phyloP scores from a whole-genome alignment of 768 basidiomycete genomes.

The Termitomyces sp. region DNA sequence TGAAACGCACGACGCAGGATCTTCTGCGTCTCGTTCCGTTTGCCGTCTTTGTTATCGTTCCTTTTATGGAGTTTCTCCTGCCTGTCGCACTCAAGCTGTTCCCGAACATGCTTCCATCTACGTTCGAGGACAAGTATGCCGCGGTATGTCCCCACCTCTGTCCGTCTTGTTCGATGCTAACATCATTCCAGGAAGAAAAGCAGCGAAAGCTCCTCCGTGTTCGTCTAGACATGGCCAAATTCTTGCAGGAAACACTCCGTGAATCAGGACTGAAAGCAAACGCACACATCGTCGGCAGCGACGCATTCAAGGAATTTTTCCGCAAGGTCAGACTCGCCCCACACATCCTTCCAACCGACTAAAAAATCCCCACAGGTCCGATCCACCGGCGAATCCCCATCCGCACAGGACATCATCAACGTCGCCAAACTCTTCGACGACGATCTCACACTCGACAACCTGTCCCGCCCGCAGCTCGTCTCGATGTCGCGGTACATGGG shows the following conservation, averaged over 20 bases:
- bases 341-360: background rate
- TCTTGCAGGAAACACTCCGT: constrained; percentile 93
- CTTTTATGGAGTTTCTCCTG: constrained; percentile 96
- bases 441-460: constrained; percentile 95
- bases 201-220: constrained; percentile 92
- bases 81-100: constrained; percentile 96
- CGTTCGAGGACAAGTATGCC: constrained; percentile 96
- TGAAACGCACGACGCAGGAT: constrained; percentile 92
- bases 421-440: constrained; percentile 98
- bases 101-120: constrained; percentile 98
- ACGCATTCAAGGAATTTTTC: constrained; percentile 99
- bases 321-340: too few species aligned
- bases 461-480: constrained; percentile 96
- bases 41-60: constrained; percentile 89
- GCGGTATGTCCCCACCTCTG: constrained; percentile 43
- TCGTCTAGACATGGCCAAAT: constrained; percentile 97
- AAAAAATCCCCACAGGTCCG: constrained; percentile 51
- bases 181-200: constrained; percentile 82
- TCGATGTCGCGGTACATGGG: constrained; percentile 98
- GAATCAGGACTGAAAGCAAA: constrained; percentile 93
- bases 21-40: constrained; percentile 91
- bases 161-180: background rate
- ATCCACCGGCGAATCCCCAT: constrained; percentile 92
- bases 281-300: constrained; percentile 87
- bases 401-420: constrained; percentile 81